Evolutionary conservation across 805 yeast species (phyloP).

Genomic region (Wickerhamiella dianesei): DNA sequence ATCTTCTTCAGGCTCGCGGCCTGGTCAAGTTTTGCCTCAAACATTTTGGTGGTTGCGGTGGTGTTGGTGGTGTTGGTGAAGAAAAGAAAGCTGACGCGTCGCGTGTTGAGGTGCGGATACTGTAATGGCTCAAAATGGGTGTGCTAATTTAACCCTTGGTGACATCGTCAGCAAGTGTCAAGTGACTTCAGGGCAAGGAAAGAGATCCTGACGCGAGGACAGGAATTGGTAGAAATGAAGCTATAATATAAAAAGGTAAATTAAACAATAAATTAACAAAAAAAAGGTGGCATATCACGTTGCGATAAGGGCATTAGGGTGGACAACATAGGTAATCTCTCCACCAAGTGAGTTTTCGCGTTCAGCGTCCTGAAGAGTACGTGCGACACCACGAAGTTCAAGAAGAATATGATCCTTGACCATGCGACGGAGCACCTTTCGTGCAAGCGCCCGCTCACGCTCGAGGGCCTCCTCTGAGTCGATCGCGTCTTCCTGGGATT

Average conservation of each 20-base stretch:
- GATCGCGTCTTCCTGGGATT: constrained; percentile 57
- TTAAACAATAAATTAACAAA: neutral
- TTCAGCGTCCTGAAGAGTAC: constrained; percentile 24
- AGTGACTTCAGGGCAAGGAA: neutral
- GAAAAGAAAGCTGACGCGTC: neutral
- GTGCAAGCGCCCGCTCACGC: constrained; percentile 54
- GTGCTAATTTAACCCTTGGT: neutral
- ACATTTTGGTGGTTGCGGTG: constrained; percentile 57
- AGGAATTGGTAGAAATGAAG: too few relatives aligned
- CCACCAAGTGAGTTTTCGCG: constrained; percentile 8
- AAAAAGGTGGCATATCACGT: neutral
- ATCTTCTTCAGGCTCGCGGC: constrained; percentile 85
- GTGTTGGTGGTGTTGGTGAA: neutral
- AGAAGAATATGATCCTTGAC: constrained; percentile 75
- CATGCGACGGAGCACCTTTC: constrained; percentile 68
- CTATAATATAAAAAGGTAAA: neutral
- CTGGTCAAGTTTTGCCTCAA: constrained; percentile 93
- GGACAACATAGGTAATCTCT: constrained; percentile 22
- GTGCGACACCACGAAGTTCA: constrained; percentile 40
- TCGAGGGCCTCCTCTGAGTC: constrained; percentile 56
- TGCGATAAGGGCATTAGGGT: constrained; percentile 20
- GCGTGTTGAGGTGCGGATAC: neutral
- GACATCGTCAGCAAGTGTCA: too few relatives aligned
- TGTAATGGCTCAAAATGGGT: neutral
- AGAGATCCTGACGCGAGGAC: too few relatives aligned